phyloP scores from a whole-genome alignment of 345 rosid genomes.

The Syzygium grande region DNA sequence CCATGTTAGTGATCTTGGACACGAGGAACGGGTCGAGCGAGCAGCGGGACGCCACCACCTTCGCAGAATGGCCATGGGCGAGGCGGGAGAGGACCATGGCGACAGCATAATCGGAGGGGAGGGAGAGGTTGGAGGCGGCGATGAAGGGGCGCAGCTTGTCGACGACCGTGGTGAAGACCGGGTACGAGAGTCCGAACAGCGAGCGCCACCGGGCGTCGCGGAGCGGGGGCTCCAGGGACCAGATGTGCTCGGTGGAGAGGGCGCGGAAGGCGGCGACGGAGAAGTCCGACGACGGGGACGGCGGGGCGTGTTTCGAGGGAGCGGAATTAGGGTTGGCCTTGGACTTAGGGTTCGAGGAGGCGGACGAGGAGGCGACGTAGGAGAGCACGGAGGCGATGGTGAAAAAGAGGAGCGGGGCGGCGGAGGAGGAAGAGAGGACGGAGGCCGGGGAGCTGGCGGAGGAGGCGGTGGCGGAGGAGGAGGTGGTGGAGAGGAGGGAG shows the following conservation, averaged over 20 bases:
- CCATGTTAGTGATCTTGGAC: constrained; percentile 95
- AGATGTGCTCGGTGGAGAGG: constrained; percentile 83
- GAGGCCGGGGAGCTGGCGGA: constrained; percentile 47
- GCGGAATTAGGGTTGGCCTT: constrained; percentile 3
- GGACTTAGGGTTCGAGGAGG: constrained; percentile 21
- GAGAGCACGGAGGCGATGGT: constrained; percentile 31
- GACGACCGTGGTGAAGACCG: constrained; percentile 85
- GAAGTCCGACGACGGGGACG: constrained; percentile 49
- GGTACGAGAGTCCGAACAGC: constrained; percentile 78
- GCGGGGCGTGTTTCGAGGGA: constrained; percentile 27
- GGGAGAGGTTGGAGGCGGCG: constrained; percentile 80
- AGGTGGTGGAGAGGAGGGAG: constrained; percentile 45
- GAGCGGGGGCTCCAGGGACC: constrained; percentile 67
- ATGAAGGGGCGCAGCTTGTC: constrained; percentile 85
- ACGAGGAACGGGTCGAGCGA: constrained; percentile 82
- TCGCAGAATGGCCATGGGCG: constrained; percentile 71
- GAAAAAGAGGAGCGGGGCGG: constrained; percentile 22
- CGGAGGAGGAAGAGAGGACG: constrained; percentile 19
- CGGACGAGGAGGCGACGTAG: constrained; percentile 23
- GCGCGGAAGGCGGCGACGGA: constrained; percentile 87
- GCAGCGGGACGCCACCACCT: constrained; percentile 62
- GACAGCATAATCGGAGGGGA: constrained; percentile 92
- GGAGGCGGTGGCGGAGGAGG: constrained; percentile 28
- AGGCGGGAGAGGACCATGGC: constrained; percentile 93
- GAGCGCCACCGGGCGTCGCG: constrained; percentile 95